These are phyloP conservation scores for Eucalyptus erythrocorys DNA, from an alignment of 345 rosid genomes.

Conservation along the genomic window DNA sequence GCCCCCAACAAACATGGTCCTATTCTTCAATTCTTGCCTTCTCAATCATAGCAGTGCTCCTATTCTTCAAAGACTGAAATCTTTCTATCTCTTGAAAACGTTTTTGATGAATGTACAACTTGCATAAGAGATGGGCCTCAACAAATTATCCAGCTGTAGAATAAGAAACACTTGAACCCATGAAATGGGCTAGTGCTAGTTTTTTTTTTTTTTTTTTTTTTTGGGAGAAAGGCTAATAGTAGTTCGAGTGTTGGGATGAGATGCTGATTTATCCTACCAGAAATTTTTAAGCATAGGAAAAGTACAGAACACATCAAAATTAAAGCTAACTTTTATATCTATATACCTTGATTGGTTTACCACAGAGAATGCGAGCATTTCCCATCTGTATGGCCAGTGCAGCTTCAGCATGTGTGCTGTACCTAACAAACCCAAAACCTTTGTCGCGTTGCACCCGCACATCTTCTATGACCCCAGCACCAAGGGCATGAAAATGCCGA, in stretches of 20 bases:
- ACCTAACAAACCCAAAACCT: conserved; percentile 93
- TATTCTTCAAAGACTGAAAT: background rate
- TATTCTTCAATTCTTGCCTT: background rate
- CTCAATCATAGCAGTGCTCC: background rate
- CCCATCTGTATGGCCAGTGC: conserved; percentile 90
- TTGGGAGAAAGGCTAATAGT: background rate
- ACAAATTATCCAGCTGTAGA: background rate
- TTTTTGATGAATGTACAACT: background rate
- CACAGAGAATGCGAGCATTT: conserved; percentile 54
- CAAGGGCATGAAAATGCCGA: conserved; percentile 61
- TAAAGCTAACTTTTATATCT: background rate
- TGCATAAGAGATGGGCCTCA: background rate
- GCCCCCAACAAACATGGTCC: background rate
- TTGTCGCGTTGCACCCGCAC: conserved; percentile 84
- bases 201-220: no score
- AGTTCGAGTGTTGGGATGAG: background rate
- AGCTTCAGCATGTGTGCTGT: conserved; percentile 68
- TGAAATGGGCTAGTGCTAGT: background rate
- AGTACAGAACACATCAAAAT: background rate
- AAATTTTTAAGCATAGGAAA: background rate
- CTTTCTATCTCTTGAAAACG: background rate
- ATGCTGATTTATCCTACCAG: background rate
- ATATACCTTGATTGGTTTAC: conserved; percentile 68
- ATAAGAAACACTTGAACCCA: background rate
- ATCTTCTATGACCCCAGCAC: conserved; percentile 83